Percentiles rank a stretch among this genome's conserved stretches.
phyloP scores from a whole-genome alignment of 1,284 basidiomycete genomes.

The Tylopilus sp. region DNA sequence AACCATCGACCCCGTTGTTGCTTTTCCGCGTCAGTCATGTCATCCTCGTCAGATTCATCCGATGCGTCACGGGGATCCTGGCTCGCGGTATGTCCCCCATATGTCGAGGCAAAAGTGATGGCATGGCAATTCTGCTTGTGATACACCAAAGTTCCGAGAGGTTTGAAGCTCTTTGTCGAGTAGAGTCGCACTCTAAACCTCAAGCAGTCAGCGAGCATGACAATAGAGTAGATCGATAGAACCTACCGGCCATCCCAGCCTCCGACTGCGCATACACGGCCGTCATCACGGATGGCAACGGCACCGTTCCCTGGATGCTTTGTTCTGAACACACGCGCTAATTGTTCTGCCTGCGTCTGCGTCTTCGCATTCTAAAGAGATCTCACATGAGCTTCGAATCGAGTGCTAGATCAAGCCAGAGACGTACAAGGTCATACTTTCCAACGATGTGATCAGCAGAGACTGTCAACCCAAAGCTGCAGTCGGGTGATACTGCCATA shows the following conservation, averaged over 20 bases:
- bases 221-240: neutral
- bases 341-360: conserved; percentile 23
- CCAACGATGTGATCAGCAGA: conserved; percentile 88
- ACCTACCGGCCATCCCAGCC: conserved; percentile 92
- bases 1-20: conserved; percentile 73
- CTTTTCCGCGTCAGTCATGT: conserved; percentile 63
- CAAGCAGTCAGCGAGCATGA: neutral
- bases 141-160: conserved; percentile 82
- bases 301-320: conserved; percentile 84
- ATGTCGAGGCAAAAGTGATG: conserved; percentile 68
- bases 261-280: conserved; percentile 82
- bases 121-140: conserved; percentile 82
- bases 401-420: neutral
- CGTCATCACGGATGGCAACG: conserved; percentile 80
- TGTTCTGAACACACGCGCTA: conserved; percentile 59
- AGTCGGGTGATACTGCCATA: conserved; percentile 75
- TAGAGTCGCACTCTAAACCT: conserved; percentile 76
- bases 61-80: neutral
- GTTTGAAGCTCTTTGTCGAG: conserved; percentile 79
- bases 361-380: conserved; percentile 16
- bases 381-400: neutral
- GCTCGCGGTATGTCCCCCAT: neutral
- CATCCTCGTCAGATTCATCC: conserved; percentile 53
- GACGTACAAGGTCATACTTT: conserved; percentile 68
- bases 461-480: conserved; percentile 76